phyloP scores from a whole-genome alignment of 2,329 filamentous ascomycete species.

The Beauveria sp. region DNA sequence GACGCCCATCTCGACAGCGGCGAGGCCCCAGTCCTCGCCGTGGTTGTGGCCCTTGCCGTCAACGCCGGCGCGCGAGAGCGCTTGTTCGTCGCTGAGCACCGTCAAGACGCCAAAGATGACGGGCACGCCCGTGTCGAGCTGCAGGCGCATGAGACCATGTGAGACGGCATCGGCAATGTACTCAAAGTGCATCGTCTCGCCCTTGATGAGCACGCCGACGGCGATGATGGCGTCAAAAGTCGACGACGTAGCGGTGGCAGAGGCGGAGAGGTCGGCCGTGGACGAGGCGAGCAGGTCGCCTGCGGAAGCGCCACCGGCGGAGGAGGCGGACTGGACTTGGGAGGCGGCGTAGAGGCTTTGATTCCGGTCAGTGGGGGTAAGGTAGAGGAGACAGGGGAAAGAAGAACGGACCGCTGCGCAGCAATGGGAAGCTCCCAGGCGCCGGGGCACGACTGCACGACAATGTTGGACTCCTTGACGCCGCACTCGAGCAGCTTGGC shows the following conservation, averaged over 20 bases:
- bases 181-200: constrained; percentile 98
- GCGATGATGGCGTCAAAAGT: constrained; percentile 93
- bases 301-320: constrained; percentile 53
- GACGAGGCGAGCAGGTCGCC: constrained; percentile 68
- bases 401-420: constrained; percentile 61
- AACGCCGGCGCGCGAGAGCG: constrained; percentile 73
- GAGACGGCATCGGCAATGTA: constrained; percentile 91
- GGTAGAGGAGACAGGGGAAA: constrained; percentile 6
- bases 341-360: constrained; percentile 73
- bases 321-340: constrained; percentile 68
- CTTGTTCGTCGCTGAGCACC: constrained; percentile 81
- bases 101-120: constrained; percentile 91
- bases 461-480: constrained; percentile 81
- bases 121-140: constrained; percentile 80
- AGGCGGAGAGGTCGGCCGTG: constrained; percentile 56
- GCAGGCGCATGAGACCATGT: constrained; percentile 89
- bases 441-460: constrained; percentile 82
- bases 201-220: constrained; percentile 94
- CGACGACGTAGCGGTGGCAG: constrained; percentile 35
- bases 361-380: constrained; percentile 13
- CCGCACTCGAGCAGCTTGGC: constrained; percentile 70
- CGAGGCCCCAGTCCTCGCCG: constrained; percentile 90
- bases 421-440: constrained; percentile 92
- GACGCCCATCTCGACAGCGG: constrained; percentile 86
- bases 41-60: constrained; percentile 70